Evolutionary conservation across 768 basidiomycete genomes (phyloP), one percentile per base, ranked within the genome.

Genomic region (Boletus tomentosulus): DNA sequence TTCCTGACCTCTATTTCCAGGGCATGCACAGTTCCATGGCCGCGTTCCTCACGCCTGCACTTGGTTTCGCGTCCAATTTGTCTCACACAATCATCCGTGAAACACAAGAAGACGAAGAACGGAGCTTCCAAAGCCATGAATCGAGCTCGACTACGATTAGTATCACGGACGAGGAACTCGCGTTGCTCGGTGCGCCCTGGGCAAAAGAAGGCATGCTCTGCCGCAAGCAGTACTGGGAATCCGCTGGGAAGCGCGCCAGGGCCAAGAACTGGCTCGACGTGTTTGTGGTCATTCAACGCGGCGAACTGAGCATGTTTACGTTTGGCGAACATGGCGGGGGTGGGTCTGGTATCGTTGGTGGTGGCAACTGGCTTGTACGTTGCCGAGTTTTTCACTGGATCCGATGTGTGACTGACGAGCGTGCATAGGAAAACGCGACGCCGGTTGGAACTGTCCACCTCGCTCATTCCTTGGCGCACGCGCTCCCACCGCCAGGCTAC

Each of bases 351-450:
- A 81, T 84, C 1, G 83, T 98, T 55, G 97, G 97, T 10, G 96
- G 96, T 50, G 97, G 97, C 3, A 98, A 99, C 64, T 99, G 97
- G 97, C 83, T 98, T 62, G 95, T 97, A 62, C 68, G 93, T 84
- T 12, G 28, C 56, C 22, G 27, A 27, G 13, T 54, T 31, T 38
- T 5, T 16, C n/a, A n/a, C 11, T 6, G 8, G 47, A 16, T 27
- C 57, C 6, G 51, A 44, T 48, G 46, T 22, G 24, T 51, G 41
- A 56, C 50, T 64, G 55, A 60, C 46, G n/a, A 12, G 1, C 0
- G 16, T 35, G 10, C 37, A 15, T 58, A 97, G 94, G 80, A 89
- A 62, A 98, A 92, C 65, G 97, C 97, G 10, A 80, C 84, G 6
- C 71, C 82, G 35, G 88, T 93, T 46, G 95, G 95, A n/a, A 78